phyloP scores from a whole-genome alignment of 2,329 filamentous ascomycete genomes.

The Colletotrichum sp. region DNA sequence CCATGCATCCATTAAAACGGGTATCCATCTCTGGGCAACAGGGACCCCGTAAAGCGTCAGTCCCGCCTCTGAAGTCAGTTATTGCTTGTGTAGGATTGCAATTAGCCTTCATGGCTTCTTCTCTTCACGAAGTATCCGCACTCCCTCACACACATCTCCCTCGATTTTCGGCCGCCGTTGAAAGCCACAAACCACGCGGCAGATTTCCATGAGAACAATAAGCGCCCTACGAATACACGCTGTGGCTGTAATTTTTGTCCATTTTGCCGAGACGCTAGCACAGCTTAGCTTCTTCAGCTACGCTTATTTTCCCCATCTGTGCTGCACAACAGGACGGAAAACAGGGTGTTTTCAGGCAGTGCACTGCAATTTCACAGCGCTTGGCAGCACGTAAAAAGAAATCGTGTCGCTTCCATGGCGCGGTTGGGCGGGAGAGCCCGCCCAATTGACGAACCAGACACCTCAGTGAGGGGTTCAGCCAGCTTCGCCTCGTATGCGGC shows the following conservation, averaged over 20 bases:
- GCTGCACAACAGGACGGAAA: not conserved
- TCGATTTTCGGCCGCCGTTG: not conserved
- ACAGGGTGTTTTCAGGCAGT: not conserved
- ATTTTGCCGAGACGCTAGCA: not conserved
- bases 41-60: not conserved
- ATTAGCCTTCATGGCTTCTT: not conserved
- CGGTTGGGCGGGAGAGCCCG: not conserved
- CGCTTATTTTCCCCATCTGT: not conserved
- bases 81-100: not conserved
- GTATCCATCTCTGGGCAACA: not conserved
- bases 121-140: not conserved
- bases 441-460: not conserved
- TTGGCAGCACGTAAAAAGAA: not conserved
- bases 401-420: not conserved
- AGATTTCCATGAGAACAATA: not conserved
- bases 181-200: not conserved
- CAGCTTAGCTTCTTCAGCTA: not conserved
- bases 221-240: not conserved
- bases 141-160: fast-evolving
- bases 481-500: not conserved
- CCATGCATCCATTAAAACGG: not conserved
- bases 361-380: not conserved
- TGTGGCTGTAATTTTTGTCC: not conserved
- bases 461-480: not conserved
- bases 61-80: not conserved